These are phyloP conservation scores for Phaeosphaeriaceae sp. DNA, from an alignment of 2,329 filamentous ascomycete species.

Conservation along the genomic window DNA sequence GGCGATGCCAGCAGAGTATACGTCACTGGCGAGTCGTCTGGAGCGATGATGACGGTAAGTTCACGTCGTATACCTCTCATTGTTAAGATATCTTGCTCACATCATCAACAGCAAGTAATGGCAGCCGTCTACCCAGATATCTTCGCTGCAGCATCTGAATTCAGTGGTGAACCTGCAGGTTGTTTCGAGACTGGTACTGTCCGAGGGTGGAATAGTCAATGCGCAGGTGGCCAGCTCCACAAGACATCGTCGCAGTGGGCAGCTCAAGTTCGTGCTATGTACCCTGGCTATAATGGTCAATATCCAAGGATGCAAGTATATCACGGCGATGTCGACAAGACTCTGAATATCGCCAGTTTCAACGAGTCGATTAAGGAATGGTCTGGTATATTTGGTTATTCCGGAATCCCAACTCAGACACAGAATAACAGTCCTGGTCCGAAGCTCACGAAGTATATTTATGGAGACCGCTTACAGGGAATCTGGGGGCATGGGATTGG, in stretches of 20 bases:
- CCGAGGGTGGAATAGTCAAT: conserved; percentile 23
- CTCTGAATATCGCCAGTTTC: conserved; percentile 36
- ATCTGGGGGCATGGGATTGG: conserved; percentile 32
- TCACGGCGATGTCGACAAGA: conserved; percentile 45
- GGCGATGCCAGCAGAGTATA: background rate
- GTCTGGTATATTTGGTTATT: conserved; percentile 28
- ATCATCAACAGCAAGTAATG: background rate
- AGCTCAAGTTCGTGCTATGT: conserved; percentile 40
- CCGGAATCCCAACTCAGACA: conserved; percentile 6
- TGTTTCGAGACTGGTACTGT: conserved; percentile 52
- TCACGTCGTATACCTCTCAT: background rate
- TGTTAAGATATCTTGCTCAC: background rate
- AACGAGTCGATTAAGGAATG: conserved; percentile 39
- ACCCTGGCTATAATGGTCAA: conserved; percentile 45
- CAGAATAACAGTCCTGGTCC: background rate
- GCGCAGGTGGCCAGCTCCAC: conserved; percentile 25
- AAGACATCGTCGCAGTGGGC: conserved; percentile 39
- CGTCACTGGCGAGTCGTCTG: conserved; percentile 1
- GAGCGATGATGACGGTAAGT: conserved; percentile 1
- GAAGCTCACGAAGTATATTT: conserved; percentile 22
- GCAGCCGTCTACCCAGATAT: conserved; percentile 30
- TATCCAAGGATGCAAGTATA: conserved; percentile 46
- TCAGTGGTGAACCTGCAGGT: conserved; percentile 36
- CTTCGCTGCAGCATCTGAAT: conserved; percentile 31
- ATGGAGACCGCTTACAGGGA: conserved; percentile 37